These are phyloP conservation scores for Boletus tomentosulus DNA, from an alignment of 768 basidiomycete species.

Conservation along the genomic window DNA sequence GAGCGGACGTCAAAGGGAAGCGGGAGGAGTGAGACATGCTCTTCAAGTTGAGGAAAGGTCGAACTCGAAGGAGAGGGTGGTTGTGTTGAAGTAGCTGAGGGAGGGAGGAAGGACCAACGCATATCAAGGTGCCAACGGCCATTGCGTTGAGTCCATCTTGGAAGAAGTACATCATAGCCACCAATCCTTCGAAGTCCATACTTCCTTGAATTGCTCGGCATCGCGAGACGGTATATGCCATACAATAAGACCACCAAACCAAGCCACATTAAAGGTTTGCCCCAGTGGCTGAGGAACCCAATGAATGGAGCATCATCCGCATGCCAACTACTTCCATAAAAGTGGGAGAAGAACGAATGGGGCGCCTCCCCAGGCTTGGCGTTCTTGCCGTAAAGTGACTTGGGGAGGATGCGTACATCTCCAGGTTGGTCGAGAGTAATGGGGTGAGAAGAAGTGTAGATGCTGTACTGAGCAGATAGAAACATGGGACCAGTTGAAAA, in stretches of 20 bases:
- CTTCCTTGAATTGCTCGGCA: conserved; percentile 58
- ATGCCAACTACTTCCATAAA: conserved; percentile 98
- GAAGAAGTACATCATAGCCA: conserved; percentile 76
- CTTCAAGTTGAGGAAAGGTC: conserved; percentile 47
- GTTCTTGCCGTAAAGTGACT: conserved; percentile 97
- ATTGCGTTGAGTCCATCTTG: conserved; percentile 65
- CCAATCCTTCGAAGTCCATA: conserved; percentile 57
- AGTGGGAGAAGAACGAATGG: conserved; percentile 94
- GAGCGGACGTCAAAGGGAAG: conserved; percentile 58
- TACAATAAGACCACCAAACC: conserved; percentile 68
- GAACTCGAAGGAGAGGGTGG: conserved; percentile 46
- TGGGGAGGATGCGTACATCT: conserved; percentile 89
- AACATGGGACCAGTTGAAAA: conserved; percentile 99
- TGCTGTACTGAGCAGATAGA: conserved; percentile 87
- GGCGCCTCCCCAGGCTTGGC: conserved; percentile 78
- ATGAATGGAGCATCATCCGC: conserved; percentile 98
- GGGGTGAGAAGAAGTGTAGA: conserved; percentile 71
- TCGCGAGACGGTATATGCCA: conserved; percentile 55
- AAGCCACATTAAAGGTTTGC: conserved; percentile 83
- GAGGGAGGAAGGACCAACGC: conserved; percentile 47
- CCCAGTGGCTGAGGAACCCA: conserved; percentile 85
- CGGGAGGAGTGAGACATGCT: conserved; percentile 51
- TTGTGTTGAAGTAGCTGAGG: conserved; percentile 37
- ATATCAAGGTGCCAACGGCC: conserved; percentile 75
- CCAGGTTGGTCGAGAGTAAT: conserved; percentile 49